Evolutionary conservation across 257 asterid genomes (phyloP).

Genomic region (Solanum sparsipilum): DNA sequence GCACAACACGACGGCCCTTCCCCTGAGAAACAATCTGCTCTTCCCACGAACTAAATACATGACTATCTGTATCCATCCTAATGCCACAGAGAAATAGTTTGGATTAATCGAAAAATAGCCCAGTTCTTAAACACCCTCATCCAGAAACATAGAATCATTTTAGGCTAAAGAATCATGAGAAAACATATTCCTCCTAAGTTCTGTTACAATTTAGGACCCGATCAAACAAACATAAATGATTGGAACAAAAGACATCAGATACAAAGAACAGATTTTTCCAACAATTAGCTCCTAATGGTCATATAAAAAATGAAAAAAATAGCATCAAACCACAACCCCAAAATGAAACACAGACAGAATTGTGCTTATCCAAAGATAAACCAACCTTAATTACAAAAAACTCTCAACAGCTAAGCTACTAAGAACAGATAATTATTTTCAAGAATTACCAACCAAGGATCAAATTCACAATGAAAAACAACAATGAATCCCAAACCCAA

Average conservation of each 20-base stretch:
- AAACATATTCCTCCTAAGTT: neutral
- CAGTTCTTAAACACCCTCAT: neutral
- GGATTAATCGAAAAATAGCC: neutral
- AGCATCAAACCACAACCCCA: neutral
- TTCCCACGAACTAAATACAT: conserved; percentile 17
- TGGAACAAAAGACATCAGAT: neutral
- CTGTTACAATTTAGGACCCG: neutral
- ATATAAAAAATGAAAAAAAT: neutral
- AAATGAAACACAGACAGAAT: neutral
- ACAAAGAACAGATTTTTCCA: neutral
- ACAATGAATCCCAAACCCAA: neutral
- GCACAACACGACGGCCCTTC: neutral
- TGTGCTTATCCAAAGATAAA: neutral
- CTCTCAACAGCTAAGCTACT: neutral
- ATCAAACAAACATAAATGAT: neutral
- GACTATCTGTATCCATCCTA: conserved; percentile 23
- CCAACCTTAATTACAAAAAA: neutral
- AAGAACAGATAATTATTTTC: neutral
- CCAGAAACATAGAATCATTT: neutral
- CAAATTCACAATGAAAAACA: neutral
- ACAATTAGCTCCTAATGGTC: neutral
- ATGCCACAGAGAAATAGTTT: neutral
- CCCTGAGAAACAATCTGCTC: neutral
- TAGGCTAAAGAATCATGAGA: neutral
- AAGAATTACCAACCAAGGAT: neutral